Percentiles rank a stretch among this genome's conserved stretches.
These are phyloP conservation scores for Solanum chiquidenum DNA, from an alignment of 257 asterid species.

Conservation along the genomic window DNA sequence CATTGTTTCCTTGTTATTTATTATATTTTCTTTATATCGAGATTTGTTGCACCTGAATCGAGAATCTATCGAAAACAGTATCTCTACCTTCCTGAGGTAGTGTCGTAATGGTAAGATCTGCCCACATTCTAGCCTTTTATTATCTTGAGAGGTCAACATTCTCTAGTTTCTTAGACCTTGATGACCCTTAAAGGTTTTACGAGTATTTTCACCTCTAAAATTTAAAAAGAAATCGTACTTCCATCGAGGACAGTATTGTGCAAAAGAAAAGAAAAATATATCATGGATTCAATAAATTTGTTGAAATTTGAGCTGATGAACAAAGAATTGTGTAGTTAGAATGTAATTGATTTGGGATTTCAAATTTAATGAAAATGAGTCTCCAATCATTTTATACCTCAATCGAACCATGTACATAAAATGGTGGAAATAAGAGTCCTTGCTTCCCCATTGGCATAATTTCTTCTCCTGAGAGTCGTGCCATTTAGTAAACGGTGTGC, in stretches of 20 bases:
- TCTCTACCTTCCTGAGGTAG: too few species aligned
- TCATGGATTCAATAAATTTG: background rate
- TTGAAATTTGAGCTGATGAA: too few species aligned
- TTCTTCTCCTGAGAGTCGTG: background rate
- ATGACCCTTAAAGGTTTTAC: background rate
- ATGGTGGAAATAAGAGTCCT: background rate
- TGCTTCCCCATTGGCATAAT: background rate
- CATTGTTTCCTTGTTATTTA: too few species aligned
- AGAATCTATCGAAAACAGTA: too few species aligned
- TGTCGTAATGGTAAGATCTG: too few species aligned
- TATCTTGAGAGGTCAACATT: background rate
- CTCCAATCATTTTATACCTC: too few species aligned
- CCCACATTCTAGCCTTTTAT: background rate
- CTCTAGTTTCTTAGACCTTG: background rate
- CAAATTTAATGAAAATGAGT: too few species aligned
- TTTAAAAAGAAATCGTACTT: too few species aligned
- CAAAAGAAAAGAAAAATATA: background rate
- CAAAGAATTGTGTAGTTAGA: too few species aligned
- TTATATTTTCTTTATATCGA: too few species aligned
- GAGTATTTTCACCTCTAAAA: background rate
- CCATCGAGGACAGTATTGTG: background rate
- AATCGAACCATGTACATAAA: background rate
- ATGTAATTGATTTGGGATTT: too few species aligned
- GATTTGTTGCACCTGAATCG: too few species aligned
- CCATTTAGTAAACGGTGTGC: background rate